Evolutionary conservation across 2,329 filamentous ascomycete genomes (phyloP).

Genomic region (Xylariaceae sp.): DNA sequence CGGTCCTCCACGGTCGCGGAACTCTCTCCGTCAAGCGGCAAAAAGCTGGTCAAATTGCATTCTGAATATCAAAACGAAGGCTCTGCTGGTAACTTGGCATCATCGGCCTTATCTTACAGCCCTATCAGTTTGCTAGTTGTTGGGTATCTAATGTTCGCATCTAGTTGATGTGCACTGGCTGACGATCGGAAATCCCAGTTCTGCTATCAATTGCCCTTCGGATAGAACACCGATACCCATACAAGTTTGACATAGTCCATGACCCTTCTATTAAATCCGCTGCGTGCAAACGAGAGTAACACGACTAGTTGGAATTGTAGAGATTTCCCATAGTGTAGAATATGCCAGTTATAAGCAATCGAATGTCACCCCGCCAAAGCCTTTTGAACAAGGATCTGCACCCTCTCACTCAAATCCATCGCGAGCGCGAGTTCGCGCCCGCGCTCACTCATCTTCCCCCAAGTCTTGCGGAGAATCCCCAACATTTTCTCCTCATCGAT

Average conservation of each 20-base stretch:
- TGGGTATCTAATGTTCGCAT: too few relatives aligned
- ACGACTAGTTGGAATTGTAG: too few relatives aligned
- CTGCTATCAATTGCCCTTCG: too few relatives aligned
- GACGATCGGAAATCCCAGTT: too few relatives aligned
- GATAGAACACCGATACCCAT: too few relatives aligned
- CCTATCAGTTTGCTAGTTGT: background rate
- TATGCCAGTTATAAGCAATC: background rate
- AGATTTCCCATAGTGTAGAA: background rate
- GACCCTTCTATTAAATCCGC: background rate
- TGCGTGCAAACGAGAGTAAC: background rate
- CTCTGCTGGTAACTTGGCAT: too few relatives aligned
- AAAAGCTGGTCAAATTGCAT: too few relatives aligned
- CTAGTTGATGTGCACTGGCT: too few relatives aligned
- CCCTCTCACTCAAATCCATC: conserved; percentile 62
- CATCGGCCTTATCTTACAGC: background rate
- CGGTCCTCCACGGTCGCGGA: conserved; percentile 1
- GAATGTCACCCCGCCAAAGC: conserved; percentile 45
- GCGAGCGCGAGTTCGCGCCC: conserved; percentile 62
- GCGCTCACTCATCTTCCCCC: conserved; percentile 67
- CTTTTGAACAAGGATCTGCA: conserved; percentile 57
- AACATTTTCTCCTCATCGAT: conserved; percentile 74
- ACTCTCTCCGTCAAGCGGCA: background rate
- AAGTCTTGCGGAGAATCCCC: conserved; percentile 67
- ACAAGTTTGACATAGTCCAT: too few relatives aligned
- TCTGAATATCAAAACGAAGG: too few relatives aligned